Evolutionary conservation across 176 grass and related monocot species (phyloP).

Genomic region (Tillandsia leiboldiana): DNA sequence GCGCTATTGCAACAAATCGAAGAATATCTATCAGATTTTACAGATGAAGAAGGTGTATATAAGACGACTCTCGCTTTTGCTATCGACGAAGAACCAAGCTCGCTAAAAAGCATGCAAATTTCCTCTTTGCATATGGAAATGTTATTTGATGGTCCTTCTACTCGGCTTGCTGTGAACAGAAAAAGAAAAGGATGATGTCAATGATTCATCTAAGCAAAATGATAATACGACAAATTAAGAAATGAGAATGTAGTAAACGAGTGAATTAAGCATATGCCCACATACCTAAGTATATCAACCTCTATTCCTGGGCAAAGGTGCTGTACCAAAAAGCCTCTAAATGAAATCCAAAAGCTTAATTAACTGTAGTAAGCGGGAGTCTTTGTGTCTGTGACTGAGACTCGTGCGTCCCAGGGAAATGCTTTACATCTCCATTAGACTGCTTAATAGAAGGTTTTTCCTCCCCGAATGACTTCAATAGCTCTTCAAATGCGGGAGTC

Average conservation of each 20-base stretch:
- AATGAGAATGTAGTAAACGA: neutral
- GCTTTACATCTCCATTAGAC: constrained; percentile 37
- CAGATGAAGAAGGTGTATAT: too few species aligned
- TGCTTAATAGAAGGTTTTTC: constrained; percentile 28
- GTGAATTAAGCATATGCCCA: neutral
- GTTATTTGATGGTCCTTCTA: too few species aligned
- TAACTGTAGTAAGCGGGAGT: constrained; percentile 53
- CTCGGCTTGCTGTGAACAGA: too few species aligned
- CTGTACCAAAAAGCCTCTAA: neutral
- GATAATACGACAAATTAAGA: neutral
- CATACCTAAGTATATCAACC: neutral
- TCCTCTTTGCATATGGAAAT: too few species aligned
- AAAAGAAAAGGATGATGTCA: too few species aligned
- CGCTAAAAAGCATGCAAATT: too few species aligned
- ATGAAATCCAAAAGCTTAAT: constrained; percentile 18
- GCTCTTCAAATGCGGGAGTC: constrained; percentile 41
- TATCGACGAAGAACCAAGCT: too few species aligned
- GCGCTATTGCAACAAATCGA: too few species aligned
- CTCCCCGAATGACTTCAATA: constrained; percentile 54
- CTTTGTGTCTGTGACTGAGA: constrained; percentile 15
- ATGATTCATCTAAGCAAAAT: neutral
- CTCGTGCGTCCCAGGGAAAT: constrained; percentile 22
- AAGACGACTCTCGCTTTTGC: too few species aligned
- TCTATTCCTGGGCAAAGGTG: neutral
- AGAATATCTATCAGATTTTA: too few species aligned